A percentile compares a stretch with the other conserved stretches of the same genome.
Conservation (phyloP, 345 rosid species). For the Corchorus capsularis region DNA sequence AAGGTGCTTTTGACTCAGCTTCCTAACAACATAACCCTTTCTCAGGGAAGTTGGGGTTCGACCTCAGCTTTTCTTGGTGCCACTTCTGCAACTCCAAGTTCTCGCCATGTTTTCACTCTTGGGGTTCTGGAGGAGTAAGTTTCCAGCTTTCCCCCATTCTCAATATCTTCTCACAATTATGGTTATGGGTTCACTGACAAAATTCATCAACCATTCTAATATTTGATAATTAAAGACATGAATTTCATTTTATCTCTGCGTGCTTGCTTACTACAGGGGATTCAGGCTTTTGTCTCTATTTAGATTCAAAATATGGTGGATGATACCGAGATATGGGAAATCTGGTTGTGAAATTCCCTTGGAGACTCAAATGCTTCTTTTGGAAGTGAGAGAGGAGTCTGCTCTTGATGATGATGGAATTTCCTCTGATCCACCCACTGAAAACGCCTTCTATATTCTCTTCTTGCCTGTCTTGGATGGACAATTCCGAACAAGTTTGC, state of each 20-base stretch:
- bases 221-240: neutral
- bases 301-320: constrained; percentile 69
- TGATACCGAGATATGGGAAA: constrained; percentile 60
- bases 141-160: neutral
- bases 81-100: constrained; percentile 33
- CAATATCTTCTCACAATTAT: neutral
- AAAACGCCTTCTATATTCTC: constrained; percentile 38
- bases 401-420: constrained; percentile 20
- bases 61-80: constrained; percentile 59
- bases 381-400: constrained; percentile 50
- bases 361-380: constrained; percentile 64
- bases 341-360: constrained; percentile 49
- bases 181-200: neutral
- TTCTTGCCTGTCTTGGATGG: constrained; percentile 64
- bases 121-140: constrained; percentile 57
- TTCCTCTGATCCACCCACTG: constrained; percentile 19
- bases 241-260: neutral
- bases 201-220: neutral
- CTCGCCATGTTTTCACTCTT: constrained; percentile 64
- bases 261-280: constrained; percentile 33
- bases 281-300: constrained; percentile 55
- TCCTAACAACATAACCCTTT: constrained; percentile 40
- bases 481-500: constrained; percentile 51
- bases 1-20: constrained; percentile 36
- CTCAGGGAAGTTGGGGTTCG: constrained; percentile 36